A percentile compares a stretch with the other conserved stretches of the same genome.
These are phyloP conservation scores for Pseudozyma thailandica DNA, from an alignment of 1,284 basidiomycete species.

Conservation along the genomic window DNA sequence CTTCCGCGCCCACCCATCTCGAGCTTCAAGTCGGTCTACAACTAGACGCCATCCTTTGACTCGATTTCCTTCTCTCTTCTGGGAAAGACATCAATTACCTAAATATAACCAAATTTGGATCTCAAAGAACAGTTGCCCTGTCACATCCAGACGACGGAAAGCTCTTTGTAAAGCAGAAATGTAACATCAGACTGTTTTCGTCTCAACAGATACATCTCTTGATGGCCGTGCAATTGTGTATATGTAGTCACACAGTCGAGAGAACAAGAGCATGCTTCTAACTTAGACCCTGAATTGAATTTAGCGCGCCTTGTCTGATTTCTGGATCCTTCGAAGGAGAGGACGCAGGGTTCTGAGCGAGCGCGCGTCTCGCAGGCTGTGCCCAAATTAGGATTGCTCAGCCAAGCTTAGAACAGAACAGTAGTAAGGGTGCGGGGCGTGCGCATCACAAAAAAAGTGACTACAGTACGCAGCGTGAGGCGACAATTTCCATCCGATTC, in stretches of 20 bases:
- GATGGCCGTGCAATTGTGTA: too few species aligned
- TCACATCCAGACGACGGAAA: background rate
- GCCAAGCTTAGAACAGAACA: conserved; percentile 1
- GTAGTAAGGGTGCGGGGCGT: background rate
- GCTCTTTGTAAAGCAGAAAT: conserved; percentile 13
- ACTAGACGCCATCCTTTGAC: conserved; percentile 18
- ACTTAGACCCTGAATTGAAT: background rate
- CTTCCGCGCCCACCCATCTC: conserved; percentile 57
- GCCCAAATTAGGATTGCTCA: conserved; percentile 5
- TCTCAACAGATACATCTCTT: too few species aligned
- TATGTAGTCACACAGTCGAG: background rate
- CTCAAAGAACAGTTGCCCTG: conserved; percentile 16
- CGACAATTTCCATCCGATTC: background rate
- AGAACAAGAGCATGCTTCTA: background rate
- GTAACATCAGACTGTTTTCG: background rate
- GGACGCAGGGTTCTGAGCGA: background rate
- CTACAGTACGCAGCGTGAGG: too few species aligned
- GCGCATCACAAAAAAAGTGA: background rate
- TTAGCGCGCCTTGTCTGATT: background rate
- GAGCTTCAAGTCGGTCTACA: conserved; percentile 58
- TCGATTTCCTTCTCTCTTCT: background rate
- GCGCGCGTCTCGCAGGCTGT: background rate
- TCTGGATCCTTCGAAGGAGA: conserved; percentile 7
- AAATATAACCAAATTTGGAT: conserved; percentile 1
- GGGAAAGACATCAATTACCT: background rate